Evolutionary conservation across 2,329 filamentous ascomycete genomes (phyloP).

Genomic region (Alternaria consortialis): DNA sequence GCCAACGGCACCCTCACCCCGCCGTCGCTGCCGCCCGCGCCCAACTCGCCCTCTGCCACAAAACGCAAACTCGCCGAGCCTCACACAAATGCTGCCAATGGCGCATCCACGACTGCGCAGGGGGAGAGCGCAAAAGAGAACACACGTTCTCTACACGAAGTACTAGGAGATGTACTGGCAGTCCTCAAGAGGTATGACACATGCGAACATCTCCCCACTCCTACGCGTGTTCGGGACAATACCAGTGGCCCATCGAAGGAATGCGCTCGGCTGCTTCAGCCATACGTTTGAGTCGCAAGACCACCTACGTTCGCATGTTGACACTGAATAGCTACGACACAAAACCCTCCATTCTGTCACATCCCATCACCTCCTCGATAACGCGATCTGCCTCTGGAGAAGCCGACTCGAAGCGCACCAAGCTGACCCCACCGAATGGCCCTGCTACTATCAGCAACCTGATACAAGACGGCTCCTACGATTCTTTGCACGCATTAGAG

Average conservation of each 20-base stretch:
- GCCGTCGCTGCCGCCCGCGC: constrained; percentile 39
- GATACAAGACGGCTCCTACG: constrained; percentile 52
- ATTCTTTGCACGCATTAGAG: constrained; percentile 53
- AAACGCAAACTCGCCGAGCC: constrained; percentile 59
- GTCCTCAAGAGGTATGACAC: constrained; percentile 53
- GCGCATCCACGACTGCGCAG: constrained; percentile 37
- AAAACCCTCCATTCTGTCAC: constrained; percentile 56
- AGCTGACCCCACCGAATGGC: constrained; percentile 47
- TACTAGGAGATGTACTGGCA: constrained; percentile 53
- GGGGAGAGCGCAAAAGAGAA: constrained; percentile 24
- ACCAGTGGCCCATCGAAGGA: background rate
- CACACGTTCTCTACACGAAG: constrained; percentile 40
- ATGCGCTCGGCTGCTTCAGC: constrained; percentile 1
- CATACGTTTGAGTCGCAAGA: constrained; percentile 1
- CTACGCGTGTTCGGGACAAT: background rate
- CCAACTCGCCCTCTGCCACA: constrained; percentile 43
- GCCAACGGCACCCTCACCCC: constrained; percentile 50
- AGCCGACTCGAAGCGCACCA: constrained; percentile 57
- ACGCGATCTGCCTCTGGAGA: constrained; percentile 49
- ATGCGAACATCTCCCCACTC: background rate
- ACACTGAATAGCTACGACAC: constrained; percentile 53
- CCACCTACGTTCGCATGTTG: constrained; percentile 12
- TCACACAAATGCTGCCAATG: constrained; percentile 38
- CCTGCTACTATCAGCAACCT: constrained; percentile 50
- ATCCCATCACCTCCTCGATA: constrained; percentile 43